Evolutionary conservation across 495 filamentous ascomycete species (phyloP), one percentile per base, ranked within the genome.

Genomic region (Podospora anserina): DNA sequence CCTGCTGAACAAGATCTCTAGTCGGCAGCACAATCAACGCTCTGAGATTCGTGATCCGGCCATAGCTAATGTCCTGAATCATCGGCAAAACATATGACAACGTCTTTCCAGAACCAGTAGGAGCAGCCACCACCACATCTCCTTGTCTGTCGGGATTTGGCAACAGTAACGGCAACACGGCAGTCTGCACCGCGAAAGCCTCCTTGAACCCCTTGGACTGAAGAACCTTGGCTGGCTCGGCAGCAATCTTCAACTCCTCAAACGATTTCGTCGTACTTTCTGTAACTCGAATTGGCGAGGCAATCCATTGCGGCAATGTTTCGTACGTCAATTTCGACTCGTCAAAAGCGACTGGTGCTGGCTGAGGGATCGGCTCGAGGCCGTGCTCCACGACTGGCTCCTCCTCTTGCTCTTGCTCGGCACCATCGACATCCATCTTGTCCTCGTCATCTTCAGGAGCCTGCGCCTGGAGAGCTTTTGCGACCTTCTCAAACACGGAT

Each of bases 101-200:
- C 0, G 94, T 98, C 75, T 98, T 98, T 60, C 94, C 94, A 0
- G 94, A 97, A 4, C 94, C 94, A 1, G 94, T 98, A 3, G 92
- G 87, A 0, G 94, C 94, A 23, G 92, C 93, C 18, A 98, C 86
- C 63, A 95, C 90, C 6, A 98, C 69, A 79, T 98, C 94, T 2
- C 92, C 90, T 2, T 83, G 77, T 66, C 85, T 76, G 18, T 78
- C 76, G 0, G 85, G 85, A 16, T 73, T 71, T 7, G 90, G 86
- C 0, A 94, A 78, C 3, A 97, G 84, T 32, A 96, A 79, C 5
- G 93, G 93, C 30, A 97, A 85, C 0, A 94, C 86, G 0, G 88
- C 86, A 0, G 92, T 88, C 76, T 98, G 94, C 0, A 97, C 89
- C 1, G 94, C 90, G 73, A 97, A 91, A 1, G 95, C 92, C 56